Evolutionary conservation across 1,284 basidiomycete species (phyloP).

Genomic region (Afroboletus lepidellus): DNA sequence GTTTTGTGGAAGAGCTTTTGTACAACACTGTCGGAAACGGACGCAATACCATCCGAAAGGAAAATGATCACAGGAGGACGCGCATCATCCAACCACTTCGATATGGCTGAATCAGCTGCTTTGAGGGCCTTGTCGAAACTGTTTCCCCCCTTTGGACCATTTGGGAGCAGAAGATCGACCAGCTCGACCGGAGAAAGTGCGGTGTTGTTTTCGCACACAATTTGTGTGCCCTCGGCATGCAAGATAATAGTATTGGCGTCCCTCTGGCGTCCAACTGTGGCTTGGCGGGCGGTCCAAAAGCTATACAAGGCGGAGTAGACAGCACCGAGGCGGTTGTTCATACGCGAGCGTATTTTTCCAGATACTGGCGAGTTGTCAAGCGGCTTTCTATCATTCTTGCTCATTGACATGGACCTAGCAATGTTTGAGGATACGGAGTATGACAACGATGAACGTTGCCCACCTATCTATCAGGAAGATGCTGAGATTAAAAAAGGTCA

Average conservation of each 20-base stretch:
- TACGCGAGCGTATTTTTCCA: constrained; percentile 29
- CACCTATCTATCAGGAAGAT: constrained; percentile 55
- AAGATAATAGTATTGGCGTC: constrained; percentile 59
- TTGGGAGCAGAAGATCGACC: constrained; percentile 39
- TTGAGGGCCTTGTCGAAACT: constrained; percentile 44
- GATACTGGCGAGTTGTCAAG: constrained; percentile 40
- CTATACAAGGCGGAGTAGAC: constrained; percentile 50
- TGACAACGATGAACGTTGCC: neutral
- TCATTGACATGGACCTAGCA: constrained; percentile 53
- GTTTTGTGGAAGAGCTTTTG: constrained; percentile 43
- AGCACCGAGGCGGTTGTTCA: constrained; percentile 56
- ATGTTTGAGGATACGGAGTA: neutral
- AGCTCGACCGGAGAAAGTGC: constrained; percentile 45
- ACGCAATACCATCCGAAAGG: constrained; percentile 53
- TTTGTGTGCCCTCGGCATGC: constrained; percentile 38
- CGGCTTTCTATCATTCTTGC: constrained; percentile 39
- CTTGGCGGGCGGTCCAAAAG: constrained; percentile 49
- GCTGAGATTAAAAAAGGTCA: constrained; percentile 32
- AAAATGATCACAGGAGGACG: constrained; percentile 59
- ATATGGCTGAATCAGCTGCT: constrained; percentile 41
- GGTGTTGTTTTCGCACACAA: constrained; percentile 45
- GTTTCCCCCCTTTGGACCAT: constrained; percentile 43
- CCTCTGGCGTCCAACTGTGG: constrained; percentile 35
- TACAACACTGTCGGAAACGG: constrained; percentile 34
- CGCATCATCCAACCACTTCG: constrained; percentile 47